Evolutionary conservation across 495 filamentous ascomycete species (phyloP).

Genomic region (Immersiella caudata): DNA sequence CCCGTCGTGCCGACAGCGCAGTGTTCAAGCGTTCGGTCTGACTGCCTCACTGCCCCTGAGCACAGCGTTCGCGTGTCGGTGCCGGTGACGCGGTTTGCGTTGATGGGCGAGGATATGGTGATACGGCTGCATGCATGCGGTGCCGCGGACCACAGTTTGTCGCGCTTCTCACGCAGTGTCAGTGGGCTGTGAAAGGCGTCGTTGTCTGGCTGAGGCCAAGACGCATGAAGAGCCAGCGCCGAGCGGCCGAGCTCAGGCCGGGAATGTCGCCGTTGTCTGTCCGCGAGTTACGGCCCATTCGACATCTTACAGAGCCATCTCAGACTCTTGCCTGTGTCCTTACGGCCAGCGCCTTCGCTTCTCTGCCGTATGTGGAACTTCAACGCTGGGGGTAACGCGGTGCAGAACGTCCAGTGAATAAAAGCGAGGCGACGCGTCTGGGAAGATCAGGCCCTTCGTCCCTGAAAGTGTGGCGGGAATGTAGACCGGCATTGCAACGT

Average conservation of each 20-base stretch:
- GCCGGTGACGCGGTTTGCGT: not conserved
- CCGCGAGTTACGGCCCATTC: not conserved
- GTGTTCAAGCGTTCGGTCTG: not conserved
- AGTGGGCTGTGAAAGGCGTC: not conserved
- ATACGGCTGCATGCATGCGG: not conserved
- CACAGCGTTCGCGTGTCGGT: not conserved
- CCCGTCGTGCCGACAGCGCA: not conserved
- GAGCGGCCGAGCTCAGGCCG: not conserved
- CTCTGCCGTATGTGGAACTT: not conserved
- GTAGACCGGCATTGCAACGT: constrained; percentile 7
- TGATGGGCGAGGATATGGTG: not conserved
- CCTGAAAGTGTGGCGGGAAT: not conserved
- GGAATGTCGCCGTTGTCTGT: not conserved
- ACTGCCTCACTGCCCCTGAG: not conserved
- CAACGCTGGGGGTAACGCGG: not conserved
- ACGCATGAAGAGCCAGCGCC: not conserved
- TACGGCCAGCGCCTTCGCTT: not conserved
- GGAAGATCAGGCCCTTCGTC: not conserved
- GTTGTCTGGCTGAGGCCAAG: not conserved
- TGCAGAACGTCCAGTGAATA: not conserved
- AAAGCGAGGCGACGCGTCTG: not conserved
- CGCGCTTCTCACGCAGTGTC: not conserved
- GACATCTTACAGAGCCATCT: not conserved
- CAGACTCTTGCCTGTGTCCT: not conserved
- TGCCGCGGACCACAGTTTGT: not conserved